Conservation (phyloP, 2,329 filamentous ascomycete species). For the Fusarium sublunatum region DNA sequence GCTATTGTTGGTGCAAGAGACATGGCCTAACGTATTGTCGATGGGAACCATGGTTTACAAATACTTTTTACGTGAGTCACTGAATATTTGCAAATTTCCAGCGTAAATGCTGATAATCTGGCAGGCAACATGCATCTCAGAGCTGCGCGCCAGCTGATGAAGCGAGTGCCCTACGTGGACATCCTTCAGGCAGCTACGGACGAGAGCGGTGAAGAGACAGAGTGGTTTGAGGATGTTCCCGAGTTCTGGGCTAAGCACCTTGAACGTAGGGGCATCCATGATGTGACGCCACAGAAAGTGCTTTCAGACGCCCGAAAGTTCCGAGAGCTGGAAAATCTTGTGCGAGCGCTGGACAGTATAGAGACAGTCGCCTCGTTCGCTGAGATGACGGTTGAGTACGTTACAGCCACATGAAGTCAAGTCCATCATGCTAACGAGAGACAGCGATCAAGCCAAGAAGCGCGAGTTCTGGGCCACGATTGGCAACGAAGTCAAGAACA, state of each 20-base stretch:
- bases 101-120: conserved; percentile 16
- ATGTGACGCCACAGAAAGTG: conserved; percentile 57
- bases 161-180: conserved; percentile 61
- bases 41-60: conserved; percentile 80
- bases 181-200: conserved; percentile 58
- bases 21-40: conserved; percentile 77
- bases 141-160: conserved; percentile 65
- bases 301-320: conserved; percentile 69
- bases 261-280: conserved; percentile 51
- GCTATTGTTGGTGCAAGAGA: conserved; percentile 79
- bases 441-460: conserved; percentile 49
- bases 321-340: conserved; percentile 75
- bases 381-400: conserved; percentile 64
- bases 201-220: conserved; percentile 53
- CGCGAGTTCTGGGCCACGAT: conserved; percentile 67
- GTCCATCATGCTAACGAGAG: conserved; percentile 44
- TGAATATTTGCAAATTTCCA: not conserved
- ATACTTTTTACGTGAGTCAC: conserved; percentile 80
- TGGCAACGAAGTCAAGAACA: conserved; percentile 63
- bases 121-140: conserved; percentile 63
- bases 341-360: conserved; percentile 72
- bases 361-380: conserved; percentile 72
- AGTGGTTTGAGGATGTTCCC: conserved; percentile 52
- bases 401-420: conserved; percentile 14
- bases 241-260: conserved; percentile 56